Evolutionary conservation across 179 eudicot genomes (phyloP).

Genomic region (Spinacia oleracea): DNA sequence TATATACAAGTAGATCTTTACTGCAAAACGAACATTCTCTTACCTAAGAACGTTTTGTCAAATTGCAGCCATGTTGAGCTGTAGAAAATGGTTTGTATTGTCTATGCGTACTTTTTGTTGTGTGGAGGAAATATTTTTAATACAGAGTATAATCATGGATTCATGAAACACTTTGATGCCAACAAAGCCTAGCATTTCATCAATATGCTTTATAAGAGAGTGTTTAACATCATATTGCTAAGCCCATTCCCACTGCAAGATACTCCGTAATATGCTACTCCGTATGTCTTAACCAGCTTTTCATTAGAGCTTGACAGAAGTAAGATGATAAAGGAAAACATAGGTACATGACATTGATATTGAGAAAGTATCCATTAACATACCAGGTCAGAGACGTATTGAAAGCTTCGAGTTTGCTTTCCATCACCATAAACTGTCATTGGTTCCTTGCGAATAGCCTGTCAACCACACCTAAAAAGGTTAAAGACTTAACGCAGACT

Average conservation of each 20-base stretch:
- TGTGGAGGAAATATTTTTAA: neutral
- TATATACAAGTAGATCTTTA: neutral
- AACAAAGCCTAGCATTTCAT: neutral
- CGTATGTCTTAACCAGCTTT: neutral
- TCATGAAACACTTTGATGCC: neutral
- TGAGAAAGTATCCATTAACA: neutral
- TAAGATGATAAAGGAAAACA: neutral
- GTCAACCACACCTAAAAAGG: conserved; percentile 1
- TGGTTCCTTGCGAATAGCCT: conserved; percentile 87
- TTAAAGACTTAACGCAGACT: neutral
- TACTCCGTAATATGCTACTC: too few relatives aligned
- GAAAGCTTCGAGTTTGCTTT: conserved; percentile 87
- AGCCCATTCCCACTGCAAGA: neutral
- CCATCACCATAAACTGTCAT: conserved; percentile 92
- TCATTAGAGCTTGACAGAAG: neutral
- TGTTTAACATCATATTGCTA: neutral
- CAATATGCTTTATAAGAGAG: neutral
- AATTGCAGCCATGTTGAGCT: neutral
- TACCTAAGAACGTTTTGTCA: neutral
- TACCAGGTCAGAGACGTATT: conserved; percentile 85
- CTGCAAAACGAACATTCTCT: neutral
- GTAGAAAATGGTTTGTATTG: neutral
- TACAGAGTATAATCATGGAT: neutral
- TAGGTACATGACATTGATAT: neutral
- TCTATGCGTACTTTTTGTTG: neutral